Conservation (phyloP, 1,284 basidiomycete genomes). For the Ustilago nuda region DNA sequence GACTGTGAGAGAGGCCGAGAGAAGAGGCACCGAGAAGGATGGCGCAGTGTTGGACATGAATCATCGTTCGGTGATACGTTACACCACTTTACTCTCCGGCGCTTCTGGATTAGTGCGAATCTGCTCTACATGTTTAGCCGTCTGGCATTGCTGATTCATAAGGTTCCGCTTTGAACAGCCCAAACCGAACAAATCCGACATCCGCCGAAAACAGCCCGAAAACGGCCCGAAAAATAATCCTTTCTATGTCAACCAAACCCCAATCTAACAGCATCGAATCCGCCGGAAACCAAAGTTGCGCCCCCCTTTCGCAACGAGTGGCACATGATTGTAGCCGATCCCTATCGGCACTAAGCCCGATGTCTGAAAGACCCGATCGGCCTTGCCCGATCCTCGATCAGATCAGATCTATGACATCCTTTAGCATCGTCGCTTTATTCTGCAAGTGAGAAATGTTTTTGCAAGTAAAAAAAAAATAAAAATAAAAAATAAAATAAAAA, state of each 20-base stretch:
- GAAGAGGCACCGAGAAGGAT: neutral
- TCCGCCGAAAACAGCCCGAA: too few relatives aligned
- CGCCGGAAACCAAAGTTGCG: too few relatives aligned
- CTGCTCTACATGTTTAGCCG: neutral
- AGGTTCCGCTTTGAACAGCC: neutral
- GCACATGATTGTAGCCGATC: too few relatives aligned
- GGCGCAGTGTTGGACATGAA: constrained; percentile 12
- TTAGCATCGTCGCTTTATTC: neutral
- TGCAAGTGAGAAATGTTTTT: neutral
- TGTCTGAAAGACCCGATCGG: too few relatives aligned
- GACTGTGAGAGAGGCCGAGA: neutral
- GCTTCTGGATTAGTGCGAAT: neutral
- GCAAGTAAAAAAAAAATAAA: neutral
- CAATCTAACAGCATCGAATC: too few relatives aligned
- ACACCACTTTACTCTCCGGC: constrained; percentile 1
- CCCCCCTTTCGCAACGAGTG: too few relatives aligned
- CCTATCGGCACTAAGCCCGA: too few relatives aligned
- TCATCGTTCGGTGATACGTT: constrained; percentile 2
- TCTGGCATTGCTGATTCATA: neutral
- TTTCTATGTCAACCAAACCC: too few relatives aligned
- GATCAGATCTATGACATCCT: too few relatives aligned
- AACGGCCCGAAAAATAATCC: too few relatives aligned
- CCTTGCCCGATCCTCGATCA: too few relatives aligned
- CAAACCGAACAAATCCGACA: constrained; percentile 1
- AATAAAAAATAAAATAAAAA: too few relatives aligned